Conservation (phyloP, 495 filamentous ascomycete genomes). For the Hypoxylon lienhwacheense region DNA sequence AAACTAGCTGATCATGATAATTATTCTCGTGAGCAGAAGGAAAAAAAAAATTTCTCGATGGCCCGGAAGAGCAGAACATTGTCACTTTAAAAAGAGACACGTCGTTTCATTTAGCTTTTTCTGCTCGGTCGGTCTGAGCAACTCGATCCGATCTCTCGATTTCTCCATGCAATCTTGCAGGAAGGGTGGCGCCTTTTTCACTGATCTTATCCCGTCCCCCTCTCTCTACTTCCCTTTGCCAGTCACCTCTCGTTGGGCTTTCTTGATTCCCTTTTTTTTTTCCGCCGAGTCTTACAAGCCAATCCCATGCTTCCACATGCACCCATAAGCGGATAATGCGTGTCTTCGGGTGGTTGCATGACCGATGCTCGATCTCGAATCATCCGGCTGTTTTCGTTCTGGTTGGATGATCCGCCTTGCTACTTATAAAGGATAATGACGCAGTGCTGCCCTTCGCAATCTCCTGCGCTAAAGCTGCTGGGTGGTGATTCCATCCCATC, state of each 20-base stretch:
- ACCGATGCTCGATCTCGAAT: constrained; percentile 29
- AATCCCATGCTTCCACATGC: constrained; percentile 34
- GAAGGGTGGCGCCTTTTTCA: constrained; percentile 17
- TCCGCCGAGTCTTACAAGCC: constrained; percentile 30
- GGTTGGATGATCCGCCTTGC: constrained; percentile 4
- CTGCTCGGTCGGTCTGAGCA: constrained; percentile 31
- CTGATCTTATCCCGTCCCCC: constrained; percentile 16
- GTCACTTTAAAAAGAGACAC: constrained; percentile 23
- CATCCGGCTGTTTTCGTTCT: constrained; percentile 16
- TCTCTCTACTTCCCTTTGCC: not conserved
- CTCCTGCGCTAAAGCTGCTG: constrained; percentile 9
- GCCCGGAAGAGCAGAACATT: not conserved
- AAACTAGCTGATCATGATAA: constrained; percentile 7
- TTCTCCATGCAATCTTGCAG: constrained; percentile 37
- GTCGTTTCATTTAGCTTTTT: constrained; percentile 38
- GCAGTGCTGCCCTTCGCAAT: constrained; percentile 19
- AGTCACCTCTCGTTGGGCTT: not conserved
- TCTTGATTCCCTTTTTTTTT: constrained; percentile 2
- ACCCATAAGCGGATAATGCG: constrained; percentile 29
- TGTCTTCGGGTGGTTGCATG: constrained; percentile 31
- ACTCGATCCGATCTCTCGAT: constrained; percentile 36
- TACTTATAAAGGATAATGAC: constrained; percentile 18
- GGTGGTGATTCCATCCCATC: constrained; percentile 2
- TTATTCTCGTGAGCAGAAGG: not conserved
- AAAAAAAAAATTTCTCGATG: too few species aligned